Evolutionary conservation across 2,329 filamentous ascomycete species (phyloP), one percentile per base, ranked within the genome.

Genomic region (Neobulgaria alba): DNA sequence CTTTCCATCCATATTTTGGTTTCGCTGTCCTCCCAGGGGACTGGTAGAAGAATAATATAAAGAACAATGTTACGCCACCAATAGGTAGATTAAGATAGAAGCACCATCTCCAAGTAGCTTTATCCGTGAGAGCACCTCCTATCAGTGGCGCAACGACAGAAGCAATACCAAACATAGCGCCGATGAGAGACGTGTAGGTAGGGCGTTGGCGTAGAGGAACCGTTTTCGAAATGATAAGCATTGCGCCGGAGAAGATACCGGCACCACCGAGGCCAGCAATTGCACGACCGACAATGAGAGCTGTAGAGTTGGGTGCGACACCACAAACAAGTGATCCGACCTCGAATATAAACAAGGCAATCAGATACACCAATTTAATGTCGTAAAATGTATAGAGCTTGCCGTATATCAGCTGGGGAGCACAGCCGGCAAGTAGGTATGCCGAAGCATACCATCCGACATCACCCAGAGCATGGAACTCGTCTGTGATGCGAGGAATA

Each of bases 261-360:
- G 66, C 67, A 10, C 64, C 65, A 1, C 69, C 71, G 0, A 69
- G 44, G 0, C 71, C 71, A 46, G 74, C 71, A 4, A 75, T 47
- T 5, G 67, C 69, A 3, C 71, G 60, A 0, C 64, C 68, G 1
- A 58, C 63, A 35, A 74, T 65, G 15, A 74, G 54, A 57, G 61
- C 63, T 18, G 45, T 49, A 53, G 75, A 65, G 19, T 58, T 58
- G 23, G 60, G 52, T 5, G 66, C 65, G 2, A 68, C 46, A 1
- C 66, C 72, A 41, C 66, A 67, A 1, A 74, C 38, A 18, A 73
- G 46, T 29, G 65, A 69, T 0, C 71, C 71, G 2, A 61, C 46
- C 52, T 72, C 69, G 55, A 75, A 75, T 10, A 72, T 56, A 26
- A 52, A 60, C 9, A 67, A 61, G 2, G 69, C 63, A 1, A 61